These are phyloP conservation scores for Penicillium flavigenum DNA, from an alignment of 495 filamentous ascomycete genomes.

Conservation along the genomic window DNA sequence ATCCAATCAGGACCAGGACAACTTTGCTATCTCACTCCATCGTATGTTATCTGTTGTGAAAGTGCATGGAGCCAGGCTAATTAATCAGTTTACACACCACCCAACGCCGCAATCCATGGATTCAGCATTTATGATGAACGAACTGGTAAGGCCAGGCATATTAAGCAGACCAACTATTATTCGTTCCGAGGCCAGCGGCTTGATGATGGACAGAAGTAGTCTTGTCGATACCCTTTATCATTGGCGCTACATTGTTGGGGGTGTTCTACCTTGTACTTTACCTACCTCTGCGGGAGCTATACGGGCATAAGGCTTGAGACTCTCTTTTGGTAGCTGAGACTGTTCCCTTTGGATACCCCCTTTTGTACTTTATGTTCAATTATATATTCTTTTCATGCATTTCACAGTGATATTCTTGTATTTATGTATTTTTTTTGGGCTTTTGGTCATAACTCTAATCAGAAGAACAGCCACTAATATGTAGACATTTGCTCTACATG, in stretches of 20 bases:
- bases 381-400: not conserved
- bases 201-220: slow-evolving; percentile 11
- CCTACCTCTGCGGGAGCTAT: not conserved
- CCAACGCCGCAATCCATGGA: slow-evolving; percentile 74
- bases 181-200: slow-evolving; percentile 41
- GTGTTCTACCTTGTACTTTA: not conserved
- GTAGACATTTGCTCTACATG: slow-evolving; percentile 51
- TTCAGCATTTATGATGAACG: slow-evolving; percentile 69
- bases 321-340: not conserved
- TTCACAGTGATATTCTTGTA: not conserved
- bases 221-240: not conserved
- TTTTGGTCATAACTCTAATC: slow-evolving; percentile 5
- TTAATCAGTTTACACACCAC: slow-evolving; percentile 77
- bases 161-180: slow-evolving; percentile 63
- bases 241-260: not conserved
- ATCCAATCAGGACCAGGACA: slow-evolving; percentile 65
- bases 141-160: slow-evolving; percentile 70
- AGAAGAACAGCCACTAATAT: not conserved
- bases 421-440: slow-evolving; percentile 2
- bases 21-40: slow-evolving; percentile 84
- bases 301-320: not conserved
- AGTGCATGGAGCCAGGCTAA: slow-evolving; percentile 3
- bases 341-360: not conserved
- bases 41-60: slow-evolving; percentile 48
- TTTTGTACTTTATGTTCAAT: slow-evolving; percentile 3